Conservation (phyloP, 345 rosid species). For the Jatropha curcas region DNA sequence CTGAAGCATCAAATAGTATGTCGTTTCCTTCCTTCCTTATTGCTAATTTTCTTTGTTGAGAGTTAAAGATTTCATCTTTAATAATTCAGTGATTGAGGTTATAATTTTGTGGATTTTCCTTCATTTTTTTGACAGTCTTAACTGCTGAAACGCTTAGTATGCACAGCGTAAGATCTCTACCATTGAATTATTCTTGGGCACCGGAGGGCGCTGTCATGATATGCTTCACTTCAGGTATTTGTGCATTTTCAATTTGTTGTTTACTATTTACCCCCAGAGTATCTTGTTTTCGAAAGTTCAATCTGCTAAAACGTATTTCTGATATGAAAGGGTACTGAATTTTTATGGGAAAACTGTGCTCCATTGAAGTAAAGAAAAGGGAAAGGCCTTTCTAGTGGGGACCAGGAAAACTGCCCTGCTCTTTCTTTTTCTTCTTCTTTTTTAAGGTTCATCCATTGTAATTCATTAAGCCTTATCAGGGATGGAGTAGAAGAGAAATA, state of each 20-base stretch:
- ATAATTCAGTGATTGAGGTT: background rate
- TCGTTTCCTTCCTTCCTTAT: slow-evolving; percentile 6
- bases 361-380: background rate
- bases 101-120: slow-evolving; percentile 2
- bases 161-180: slow-evolving; percentile 8
- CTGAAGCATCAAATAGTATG: slow-evolving; percentile 37
- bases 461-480: background rate
- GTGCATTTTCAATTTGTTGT: background rate
- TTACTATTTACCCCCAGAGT: no score
- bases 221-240: slow-evolving; percentile 83
- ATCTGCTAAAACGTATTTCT: background rate
- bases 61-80: background rate
- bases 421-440: background rate
- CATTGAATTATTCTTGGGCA: slow-evolving; percentile 52
- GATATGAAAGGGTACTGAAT: background rate
- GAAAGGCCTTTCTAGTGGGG: background rate
- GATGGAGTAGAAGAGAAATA: background rate
- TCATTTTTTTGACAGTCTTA: slow-evolving; percentile 44
- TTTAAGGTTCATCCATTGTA: background rate
- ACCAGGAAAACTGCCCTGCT: background rate
- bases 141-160: slow-evolving; percentile 45
- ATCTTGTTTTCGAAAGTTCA: no score
- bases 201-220: slow-evolving; percentile 68
- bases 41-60: background rate
- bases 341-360: background rate